Evolutionary conservation across 768 basidiomycete species (phyloP), one percentile per base, ranked within the genome.

Genomic region (Lepiota venenata): DNA sequence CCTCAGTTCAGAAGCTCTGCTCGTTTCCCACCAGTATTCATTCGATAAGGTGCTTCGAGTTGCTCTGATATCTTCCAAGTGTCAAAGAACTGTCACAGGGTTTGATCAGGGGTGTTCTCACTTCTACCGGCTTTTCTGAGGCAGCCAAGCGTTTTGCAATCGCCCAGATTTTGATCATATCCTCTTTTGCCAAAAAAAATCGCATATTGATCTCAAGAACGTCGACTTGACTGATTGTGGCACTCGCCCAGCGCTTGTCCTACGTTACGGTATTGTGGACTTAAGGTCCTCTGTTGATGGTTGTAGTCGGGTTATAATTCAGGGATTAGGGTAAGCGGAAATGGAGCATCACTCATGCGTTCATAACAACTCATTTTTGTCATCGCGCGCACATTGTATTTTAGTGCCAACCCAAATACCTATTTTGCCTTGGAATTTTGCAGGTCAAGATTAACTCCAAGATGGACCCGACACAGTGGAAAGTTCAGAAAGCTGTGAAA

Each of bases 381-480:
- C 51, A 52, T 38, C 51, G 41, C 27, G 27, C 40, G 36, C 35
- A 43, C 51, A 25, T 54, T 38, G 37, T 52, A 36, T 43, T 29
- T 32, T 44, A 40, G 42, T 22, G 44, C 46, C 35, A 38, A 39
- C n/a, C 22, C 18, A n/a, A 38, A 45, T 46, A 37, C 32, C 43
- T 52, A 52, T n/a, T 44, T 52, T 22, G 37, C 32, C 38, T 50
- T 52, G 52, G 39, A 55, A 48, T 41, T 18, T 44, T n/a, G 42
- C 43, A 52, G 54, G 25, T 25, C 63, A 57, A 71, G 71, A 75
- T 75, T 64, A 64, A 50, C 67, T 70, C 61, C 52, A 58, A 64
- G 70, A 72, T 71, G 58, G 59, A 58, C 62, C 70, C 74, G 65
- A 68, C 58, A 65, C 54, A 64, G 49, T 63, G 74, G 73, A 74